These are phyloP conservation scores for Selaginella tamariscina DNA, from an alignment of 75 land plant genomes.

Conservation along the genomic window DNA sequence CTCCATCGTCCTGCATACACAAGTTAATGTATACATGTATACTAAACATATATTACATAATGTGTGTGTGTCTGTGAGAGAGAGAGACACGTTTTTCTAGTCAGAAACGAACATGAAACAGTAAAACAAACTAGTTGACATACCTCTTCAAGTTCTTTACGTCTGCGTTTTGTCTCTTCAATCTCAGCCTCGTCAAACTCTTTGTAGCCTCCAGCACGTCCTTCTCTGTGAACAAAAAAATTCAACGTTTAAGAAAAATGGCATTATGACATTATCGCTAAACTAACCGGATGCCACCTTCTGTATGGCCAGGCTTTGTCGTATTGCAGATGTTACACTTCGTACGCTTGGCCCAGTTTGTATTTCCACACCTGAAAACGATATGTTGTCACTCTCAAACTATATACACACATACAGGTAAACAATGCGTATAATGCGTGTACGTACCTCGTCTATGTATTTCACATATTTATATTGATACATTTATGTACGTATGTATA, in stretches of 20 bases:
- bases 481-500: too few relatives aligned
- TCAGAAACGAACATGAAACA: too few relatives aligned
- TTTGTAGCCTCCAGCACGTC: conserved; percentile 92
- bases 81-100: too few relatives aligned
- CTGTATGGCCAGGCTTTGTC: conserved; percentile 83
- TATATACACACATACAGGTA: too few relatives aligned
- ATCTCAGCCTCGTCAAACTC: conserved; percentile 94
- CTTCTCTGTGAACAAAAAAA: conserved; percentile 45
- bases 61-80: too few relatives aligned
- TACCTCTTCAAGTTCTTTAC: conserved; percentile 81
- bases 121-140: neutral
- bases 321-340: conserved; percentile 97
- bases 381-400: too few relatives aligned
- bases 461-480: too few relatives aligned
- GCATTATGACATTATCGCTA: too few relatives aligned
- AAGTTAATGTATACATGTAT: neutral
- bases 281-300: conserved; percentile 84
- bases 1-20: conserved; percentile 85
- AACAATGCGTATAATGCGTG: too few relatives aligned
- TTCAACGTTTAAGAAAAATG: neutral
- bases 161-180: conserved; percentile 71
- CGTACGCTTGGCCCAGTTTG: conserved; percentile 90
- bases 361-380: conserved; percentile 94
- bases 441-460: too few relatives aligned
- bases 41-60: too few relatives aligned